Conservation (phyloP, 2,329 filamentous ascomycete genomes). For the Cordyceps sp. region DNA sequence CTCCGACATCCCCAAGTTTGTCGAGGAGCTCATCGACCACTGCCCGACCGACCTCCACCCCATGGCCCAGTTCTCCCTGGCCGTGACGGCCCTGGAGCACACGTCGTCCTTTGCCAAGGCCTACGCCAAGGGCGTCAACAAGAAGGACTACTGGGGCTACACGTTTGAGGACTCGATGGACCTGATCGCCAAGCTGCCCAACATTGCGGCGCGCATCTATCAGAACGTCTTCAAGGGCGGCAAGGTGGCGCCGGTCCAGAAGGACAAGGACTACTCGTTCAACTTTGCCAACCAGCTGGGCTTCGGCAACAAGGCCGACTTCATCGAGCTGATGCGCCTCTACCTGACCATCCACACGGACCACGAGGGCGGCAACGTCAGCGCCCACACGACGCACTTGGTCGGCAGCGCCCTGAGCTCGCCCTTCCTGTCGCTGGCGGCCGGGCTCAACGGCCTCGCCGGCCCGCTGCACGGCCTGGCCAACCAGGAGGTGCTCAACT, state of each 20-base stretch:
- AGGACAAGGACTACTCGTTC: slow-evolving; percentile 98
- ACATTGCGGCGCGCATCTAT: slow-evolving; percentile 96
- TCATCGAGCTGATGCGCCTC: slow-evolving; percentile 93
- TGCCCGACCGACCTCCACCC: slow-evolving; percentile 98
- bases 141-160: slow-evolving; percentile 99
- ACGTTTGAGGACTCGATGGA: slow-evolving; percentile 99
- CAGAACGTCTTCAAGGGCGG: slow-evolving; percentile 99
- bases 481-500: slow-evolving; percentile 99
- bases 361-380: slow-evolving; percentile 98
- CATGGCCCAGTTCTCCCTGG: slow-evolving; percentile 98
- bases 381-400: slow-evolving; percentile 94
- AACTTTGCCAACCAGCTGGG: slow-evolving; percentile 99
- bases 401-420: slow-evolving; percentile 94
- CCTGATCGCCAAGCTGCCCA: slow-evolving; percentile 97
- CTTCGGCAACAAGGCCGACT: slow-evolving; percentile 88
- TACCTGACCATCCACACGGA: slow-evolving; percentile 99
- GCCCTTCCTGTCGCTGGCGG: slow-evolving; percentile 88
- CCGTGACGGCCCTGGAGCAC: slow-evolving; percentile 95
- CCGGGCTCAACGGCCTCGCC: slow-evolving; percentile 94
- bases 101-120: slow-evolving; percentile 96
- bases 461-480: slow-evolving; percentile 97
- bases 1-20: slow-evolving; percentile 90
- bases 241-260: slow-evolving; percentile 89
- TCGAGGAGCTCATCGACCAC: slow-evolving; percentile 99
- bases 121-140: slow-evolving; percentile 97